These are phyloP conservation scores for Aspergillus sparsus DNA, from an alignment of 495 filamentous ascomycete species.

Conservation along the genomic window DNA sequence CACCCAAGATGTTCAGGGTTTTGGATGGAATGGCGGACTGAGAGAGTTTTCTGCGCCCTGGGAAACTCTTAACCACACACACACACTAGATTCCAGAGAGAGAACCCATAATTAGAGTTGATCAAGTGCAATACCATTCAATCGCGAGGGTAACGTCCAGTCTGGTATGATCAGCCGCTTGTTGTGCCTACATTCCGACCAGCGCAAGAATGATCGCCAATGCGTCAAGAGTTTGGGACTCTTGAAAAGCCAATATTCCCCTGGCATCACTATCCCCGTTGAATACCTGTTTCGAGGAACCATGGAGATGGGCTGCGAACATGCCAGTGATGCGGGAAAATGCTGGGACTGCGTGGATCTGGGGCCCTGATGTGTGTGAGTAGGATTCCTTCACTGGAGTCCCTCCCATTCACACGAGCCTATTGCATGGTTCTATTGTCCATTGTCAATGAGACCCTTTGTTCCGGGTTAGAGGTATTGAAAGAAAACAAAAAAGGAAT, in stretches of 20 bases:
- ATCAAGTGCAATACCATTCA: not conserved
- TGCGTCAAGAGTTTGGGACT: no score
- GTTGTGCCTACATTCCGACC: not conserved
- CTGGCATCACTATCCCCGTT: constrained; percentile 3
- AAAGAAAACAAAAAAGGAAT: no score
- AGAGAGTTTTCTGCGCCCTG: no score
- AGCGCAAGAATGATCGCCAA: no score
- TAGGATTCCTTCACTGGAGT: not conserved
- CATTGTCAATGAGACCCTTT: no score
- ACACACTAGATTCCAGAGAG: not conserved
- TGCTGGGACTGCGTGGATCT: not conserved
- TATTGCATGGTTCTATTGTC: no score
- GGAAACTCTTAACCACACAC: no score
- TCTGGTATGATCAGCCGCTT: not conserved
- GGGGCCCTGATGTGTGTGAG: not conserved
- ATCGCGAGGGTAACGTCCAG: not conserved
- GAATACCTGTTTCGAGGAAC: not conserved
- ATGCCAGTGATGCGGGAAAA: not conserved
- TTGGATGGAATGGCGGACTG: no score
- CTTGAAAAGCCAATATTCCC: constrained; percentile 23
- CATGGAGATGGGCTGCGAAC: not conserved
- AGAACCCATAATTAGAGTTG: not conserved
- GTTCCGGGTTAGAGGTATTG: no score
- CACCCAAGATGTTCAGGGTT: no score
- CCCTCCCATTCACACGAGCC: not conserved